Conservation (phyloP, 805 yeast species). For the Kluyveromyces aestuarii region DNA sequence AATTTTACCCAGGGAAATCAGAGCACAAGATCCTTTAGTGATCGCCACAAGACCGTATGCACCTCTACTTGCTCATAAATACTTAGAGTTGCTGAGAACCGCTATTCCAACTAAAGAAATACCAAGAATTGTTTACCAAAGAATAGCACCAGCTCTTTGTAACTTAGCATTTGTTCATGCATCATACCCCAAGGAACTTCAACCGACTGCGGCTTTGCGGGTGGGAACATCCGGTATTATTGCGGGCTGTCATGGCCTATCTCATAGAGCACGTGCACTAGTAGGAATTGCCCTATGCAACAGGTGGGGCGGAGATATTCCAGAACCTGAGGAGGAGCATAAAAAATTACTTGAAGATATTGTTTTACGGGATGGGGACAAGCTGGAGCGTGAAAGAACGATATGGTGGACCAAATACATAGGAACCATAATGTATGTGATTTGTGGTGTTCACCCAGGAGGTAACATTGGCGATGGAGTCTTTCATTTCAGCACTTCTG, state of each 20-base stretch:
- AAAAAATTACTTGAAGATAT: constrained; percentile 39
- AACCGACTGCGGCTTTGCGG: constrained; percentile 63
- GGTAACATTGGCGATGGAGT: constrained; percentile 62
- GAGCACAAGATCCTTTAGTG: constrained; percentile 58
- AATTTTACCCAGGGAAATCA: constrained; percentile 45
- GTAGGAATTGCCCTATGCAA: constrained; percentile 69
- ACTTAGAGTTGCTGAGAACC: constrained; percentile 42
- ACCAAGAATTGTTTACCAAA: constrained; percentile 46
- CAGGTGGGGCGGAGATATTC: constrained; percentile 75
- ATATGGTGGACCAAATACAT: constrained; percentile 68
- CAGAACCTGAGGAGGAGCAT: constrained; percentile 42
- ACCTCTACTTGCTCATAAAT: constrained; percentile 51
- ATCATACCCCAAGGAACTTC: constrained; percentile 67
- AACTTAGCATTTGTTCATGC: constrained; percentile 71
- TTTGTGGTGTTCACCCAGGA: constrained; percentile 76
- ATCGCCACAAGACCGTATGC: constrained; percentile 68
- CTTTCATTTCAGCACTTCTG: constrained; percentile 35
- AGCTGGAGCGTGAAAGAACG: constrained; percentile 36
- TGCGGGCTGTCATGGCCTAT: constrained; percentile 67
- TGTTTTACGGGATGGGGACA: constrained; percentile 38
- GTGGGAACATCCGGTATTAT: constrained; percentile 68
- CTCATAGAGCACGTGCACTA: constrained; percentile 62
- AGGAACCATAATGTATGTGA: constrained; percentile 67
- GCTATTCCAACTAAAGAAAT: constrained; percentile 50
- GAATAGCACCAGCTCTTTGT: constrained; percentile 64